Base-by-base conservation (phyloP, 2,329 filamentous ascomycete genomes). In the Fusarium anguioides region DNA sequence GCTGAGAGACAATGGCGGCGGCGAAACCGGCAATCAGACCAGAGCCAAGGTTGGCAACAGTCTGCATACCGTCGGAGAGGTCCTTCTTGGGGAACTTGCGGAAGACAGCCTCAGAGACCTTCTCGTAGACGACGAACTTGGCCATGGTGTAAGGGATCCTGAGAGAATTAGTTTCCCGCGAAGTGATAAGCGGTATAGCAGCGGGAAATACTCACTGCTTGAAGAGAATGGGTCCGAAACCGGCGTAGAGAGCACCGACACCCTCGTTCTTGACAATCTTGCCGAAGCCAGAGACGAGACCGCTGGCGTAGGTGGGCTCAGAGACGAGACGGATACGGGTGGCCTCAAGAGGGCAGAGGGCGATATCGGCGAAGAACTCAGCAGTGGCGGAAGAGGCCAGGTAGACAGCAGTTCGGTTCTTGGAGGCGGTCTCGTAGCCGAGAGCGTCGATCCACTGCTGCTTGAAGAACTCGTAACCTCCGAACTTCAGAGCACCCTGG, bases 391-490 rank as follows among this genome's bases (percentile, higher is more conserved):
- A 84, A 39, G 89, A 90, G 72, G 86, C 91, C 71, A 93, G 87
- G 87, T 95, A 95, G 82, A 95, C 89, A 71, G 88, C 88, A 66
- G 91, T 93, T 74, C 91, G 88, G 88, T 94, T 93, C 81, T 93
- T 87, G 75, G 86, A 85, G 74, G 92, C 92, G 70, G 84, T 88
- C 82, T 94, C 91, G 79, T 89, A 89, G 77, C 93, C 93, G 76
- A 96, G 82, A 67, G 85, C 66, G 85, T 93, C 91, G 82, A 96
- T 96, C 78, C 84, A 88, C 83, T 96, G 91, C 85, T 94, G 88
- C 90, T 97, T 96, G 91, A 97, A 96, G 84, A 96, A 90, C 84
- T 97, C 93, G 82, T 97, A 97, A 80, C 93, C 93, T 81, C 93
- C 93, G 81, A 96, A 96, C 85, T 96, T 96, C 87, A 96, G 89